Evolutionary conservation across 129 eudicot species (phyloP).

Genomic region (Arctium lappa): DNA sequence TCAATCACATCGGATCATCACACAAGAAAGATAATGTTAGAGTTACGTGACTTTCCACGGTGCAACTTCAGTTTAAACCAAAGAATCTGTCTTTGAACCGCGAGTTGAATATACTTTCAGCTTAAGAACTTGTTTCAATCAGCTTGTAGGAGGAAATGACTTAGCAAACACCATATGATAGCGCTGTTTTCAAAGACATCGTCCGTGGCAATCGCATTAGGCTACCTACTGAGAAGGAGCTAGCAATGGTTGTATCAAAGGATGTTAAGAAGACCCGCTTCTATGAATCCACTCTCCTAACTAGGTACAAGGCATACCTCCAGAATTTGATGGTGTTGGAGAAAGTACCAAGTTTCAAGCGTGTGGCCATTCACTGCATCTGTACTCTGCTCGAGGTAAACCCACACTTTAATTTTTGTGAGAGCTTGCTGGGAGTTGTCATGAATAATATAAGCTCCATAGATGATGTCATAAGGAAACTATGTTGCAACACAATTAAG

Average conservation of each 20-base stretch:
- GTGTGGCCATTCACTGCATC: slow-evolving; percentile 76
- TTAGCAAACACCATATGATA: too few relatives aligned
- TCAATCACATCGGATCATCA: too few relatives aligned
- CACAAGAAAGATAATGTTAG: too few relatives aligned
- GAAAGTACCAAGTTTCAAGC: slow-evolving; percentile 42
- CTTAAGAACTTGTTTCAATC: too few relatives aligned
- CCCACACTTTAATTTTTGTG: slow-evolving; percentile 84
- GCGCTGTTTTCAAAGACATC: too few relatives aligned
- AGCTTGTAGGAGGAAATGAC: too few relatives aligned
- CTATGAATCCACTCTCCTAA: slow-evolving; percentile 77
- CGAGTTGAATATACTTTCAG: too few relatives aligned
- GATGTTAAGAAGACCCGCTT: slow-evolving; percentile 71
- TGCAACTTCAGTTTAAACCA: too few relatives aligned
- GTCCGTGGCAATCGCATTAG: slow-evolving; percentile 62
- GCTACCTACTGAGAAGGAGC: slow-evolving; percentile 97
- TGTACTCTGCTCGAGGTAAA: slow-evolving; percentile 79
- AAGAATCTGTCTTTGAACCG: too few relatives aligned
- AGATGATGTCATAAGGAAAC: slow-evolving; percentile 80
- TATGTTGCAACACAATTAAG: slow-evolving; percentile 46
- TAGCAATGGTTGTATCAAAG: slow-evolving; percentile 79
- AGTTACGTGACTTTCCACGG: too few relatives aligned
- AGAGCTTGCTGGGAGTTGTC: slow-evolving; percentile 64
- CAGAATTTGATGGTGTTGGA: slow-evolving; percentile 70
- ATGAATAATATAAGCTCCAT: slow-evolving; percentile 66
- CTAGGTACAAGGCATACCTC: slow-evolving; percentile 81